Percentiles rank a stretch among this genome's conserved stretches.
phyloP scores from a whole-genome alignment of 2,329 filamentous ascomycete genomes.

The Colletotrichum liaoningense region DNA sequence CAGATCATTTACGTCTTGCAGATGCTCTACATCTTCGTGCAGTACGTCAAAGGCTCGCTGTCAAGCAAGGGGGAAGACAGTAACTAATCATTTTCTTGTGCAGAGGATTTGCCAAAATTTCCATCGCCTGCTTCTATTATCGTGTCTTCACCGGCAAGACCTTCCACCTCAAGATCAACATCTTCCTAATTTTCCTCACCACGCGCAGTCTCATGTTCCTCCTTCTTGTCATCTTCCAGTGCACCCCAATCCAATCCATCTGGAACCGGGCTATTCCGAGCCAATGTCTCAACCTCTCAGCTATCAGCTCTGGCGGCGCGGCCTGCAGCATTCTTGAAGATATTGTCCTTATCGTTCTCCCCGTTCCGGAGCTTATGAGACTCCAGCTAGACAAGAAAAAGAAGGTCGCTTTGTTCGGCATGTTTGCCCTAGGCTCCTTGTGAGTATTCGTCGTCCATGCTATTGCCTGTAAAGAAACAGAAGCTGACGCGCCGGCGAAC shows the following conservation, averaged over 20 bases:
- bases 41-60: not conserved
- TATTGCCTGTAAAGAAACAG: too few species aligned
- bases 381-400: slow-evolving; percentile 21
- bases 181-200: slow-evolving; percentile 25
- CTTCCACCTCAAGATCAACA: slow-evolving; percentile 13
- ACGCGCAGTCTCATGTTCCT: slow-evolving; percentile 15
- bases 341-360: slow-evolving; percentile 30
- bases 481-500: too few species aligned
- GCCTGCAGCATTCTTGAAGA: slow-evolving; percentile 34
- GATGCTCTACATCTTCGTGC: slow-evolving; percentile 40
- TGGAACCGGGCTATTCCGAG: slow-evolving; percentile 31
- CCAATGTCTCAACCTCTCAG: slow-evolving; percentile 19
- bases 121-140: slow-evolving; percentile 40
- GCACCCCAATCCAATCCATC: slow-evolving; percentile 33
- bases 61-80: fast-evolving
- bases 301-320: slow-evolving; percentile 23
- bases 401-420: slow-evolving; percentile 18
- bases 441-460: slow-evolving; percentile 3
- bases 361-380: slow-evolving; percentile 32
- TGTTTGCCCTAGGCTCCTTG: slow-evolving; percentile 36
- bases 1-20: slow-evolving; percentile 38
- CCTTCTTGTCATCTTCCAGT: slow-evolving; percentile 39
- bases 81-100: not conserved
- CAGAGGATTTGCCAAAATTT: slow-evolving; percentile 37
- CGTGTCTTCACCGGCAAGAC: slow-evolving; percentile 35